Evolutionary conservation across 371 early-diverging fungal genomes (phyloP).

Genomic region (Mucor racemosus): DNA sequence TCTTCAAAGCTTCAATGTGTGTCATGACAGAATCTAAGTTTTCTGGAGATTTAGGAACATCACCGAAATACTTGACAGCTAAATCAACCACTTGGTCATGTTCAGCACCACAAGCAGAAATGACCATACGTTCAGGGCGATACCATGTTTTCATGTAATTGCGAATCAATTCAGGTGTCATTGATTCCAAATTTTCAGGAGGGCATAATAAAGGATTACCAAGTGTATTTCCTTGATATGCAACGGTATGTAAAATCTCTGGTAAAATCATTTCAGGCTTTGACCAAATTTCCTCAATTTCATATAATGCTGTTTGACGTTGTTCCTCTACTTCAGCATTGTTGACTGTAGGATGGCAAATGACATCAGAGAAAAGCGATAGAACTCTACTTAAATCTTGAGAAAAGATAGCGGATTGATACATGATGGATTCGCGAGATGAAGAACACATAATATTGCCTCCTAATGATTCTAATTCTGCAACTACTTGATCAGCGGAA

Average conservation of each 20-base stretch:
- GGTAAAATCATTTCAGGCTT: conserved; percentile 88
- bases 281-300: conserved; percentile 83
- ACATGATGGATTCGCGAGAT: conserved; percentile 94
- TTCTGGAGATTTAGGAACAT: conserved; percentile 44
- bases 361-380: conserved; percentile 79
- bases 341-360: conserved; percentile 73
- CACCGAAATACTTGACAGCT: conserved; percentile 69
- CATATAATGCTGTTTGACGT: conserved; percentile 79
- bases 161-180: conserved; percentile 72
- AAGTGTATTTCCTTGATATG: conserved; percentile 81
- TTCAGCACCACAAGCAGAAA: conserved; percentile 87
- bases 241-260: conserved; percentile 86
- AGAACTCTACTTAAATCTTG: conserved; percentile 79
- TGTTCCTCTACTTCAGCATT: conserved; percentile 84
- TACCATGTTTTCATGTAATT: conserved; percentile 81
- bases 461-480: conserved; percentile 83
- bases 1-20: conserved; percentile 39
- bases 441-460: conserved; percentile 90
- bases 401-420: conserved; percentile 89
- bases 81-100: conserved; percentile 84
- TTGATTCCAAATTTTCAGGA: conserved; percentile 62
- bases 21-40: conserved; percentile 42
- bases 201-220: conserved; percentile 87
- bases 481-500: conserved; percentile 72
- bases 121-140: conserved; percentile 88